A percentile compares a stretch with the other conserved stretches of the same genome.
These are phyloP conservation scores for Hyphopichia wangnamkhiaoensis DNA, from an alignment of 1,139 yeast species.

Conservation along the genomic window DNA sequence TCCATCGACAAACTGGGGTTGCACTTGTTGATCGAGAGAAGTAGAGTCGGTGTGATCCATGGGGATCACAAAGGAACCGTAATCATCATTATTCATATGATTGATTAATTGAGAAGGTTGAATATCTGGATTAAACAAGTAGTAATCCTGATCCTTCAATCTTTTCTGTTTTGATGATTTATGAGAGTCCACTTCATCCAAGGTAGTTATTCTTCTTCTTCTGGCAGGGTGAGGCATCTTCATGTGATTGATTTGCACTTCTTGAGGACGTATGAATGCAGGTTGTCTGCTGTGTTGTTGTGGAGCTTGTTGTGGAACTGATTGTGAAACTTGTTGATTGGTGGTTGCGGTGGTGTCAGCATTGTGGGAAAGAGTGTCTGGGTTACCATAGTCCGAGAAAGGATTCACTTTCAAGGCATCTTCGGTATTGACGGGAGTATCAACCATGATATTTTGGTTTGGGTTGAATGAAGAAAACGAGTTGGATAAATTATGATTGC, in stretches of 20 bases:
- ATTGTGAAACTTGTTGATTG: too few relatives aligned
- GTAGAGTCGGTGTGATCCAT: too few relatives aligned
- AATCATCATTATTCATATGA: slow-evolving; percentile 18
- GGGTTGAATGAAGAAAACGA: neutral
- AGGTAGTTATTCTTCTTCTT: slow-evolving; percentile 38
- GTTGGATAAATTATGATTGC: slow-evolving; percentile 3
- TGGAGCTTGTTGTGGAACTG: too few relatives aligned
- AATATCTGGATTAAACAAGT: slow-evolving; percentile 44
- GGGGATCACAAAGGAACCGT: slow-evolving; percentile 34
- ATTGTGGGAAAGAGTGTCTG: slow-evolving; percentile 37
- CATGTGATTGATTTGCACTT: slow-evolving; percentile 7
- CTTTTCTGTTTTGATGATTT: slow-evolving; percentile 10
- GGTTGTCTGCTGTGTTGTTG: slow-evolving; percentile 25
- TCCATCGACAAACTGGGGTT: too few relatives aligned
- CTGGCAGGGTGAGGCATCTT: slow-evolving; percentile 16
- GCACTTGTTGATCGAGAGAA: too few relatives aligned
- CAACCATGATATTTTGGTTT: slow-evolving; percentile 8
- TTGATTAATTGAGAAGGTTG: slow-evolving; percentile 45
- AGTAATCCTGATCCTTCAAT: slow-evolving; percentile 38
- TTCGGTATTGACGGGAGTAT: neutral
- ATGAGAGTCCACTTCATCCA: slow-evolving; percentile 25
- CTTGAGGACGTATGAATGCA: slow-evolving; percentile 7
- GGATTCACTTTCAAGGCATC: slow-evolving; percentile 21
- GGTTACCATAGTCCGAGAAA: slow-evolving; percentile 41
- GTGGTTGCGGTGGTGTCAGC: too few relatives aligned